Evolutionary conservation across 768 basidiomycete species (phyloP).

Genomic region (Boletus subcaerulescens): DNA sequence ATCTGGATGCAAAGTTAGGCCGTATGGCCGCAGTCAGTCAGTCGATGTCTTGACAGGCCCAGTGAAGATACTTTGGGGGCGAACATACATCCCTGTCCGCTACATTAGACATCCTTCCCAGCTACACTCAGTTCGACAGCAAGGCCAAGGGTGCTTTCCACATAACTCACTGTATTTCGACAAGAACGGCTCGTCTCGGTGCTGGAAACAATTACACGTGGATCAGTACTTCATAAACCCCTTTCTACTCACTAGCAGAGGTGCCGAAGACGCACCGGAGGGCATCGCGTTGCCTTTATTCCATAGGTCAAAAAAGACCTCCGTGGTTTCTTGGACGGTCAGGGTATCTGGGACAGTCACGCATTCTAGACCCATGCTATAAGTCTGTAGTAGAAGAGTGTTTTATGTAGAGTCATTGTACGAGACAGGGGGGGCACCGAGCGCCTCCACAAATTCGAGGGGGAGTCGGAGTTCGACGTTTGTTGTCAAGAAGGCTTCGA

Average conservation of each 20-base stretch:
- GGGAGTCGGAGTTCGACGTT: constrained; percentile 58
- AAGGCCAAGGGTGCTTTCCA: constrained; percentile 57
- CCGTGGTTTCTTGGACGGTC: constrained; percentile 63
- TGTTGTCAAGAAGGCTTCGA: constrained; percentile 66
- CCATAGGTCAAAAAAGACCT: constrained; percentile 71
- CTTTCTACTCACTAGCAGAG: neutral
- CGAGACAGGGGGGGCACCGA: constrained; percentile 43
- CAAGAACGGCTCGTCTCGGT: constrained; percentile 71
- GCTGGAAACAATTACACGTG: constrained; percentile 19
- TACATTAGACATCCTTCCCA: too few relatives aligned
- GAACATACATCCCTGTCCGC: too few relatives aligned
- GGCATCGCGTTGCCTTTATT: constrained; percentile 56
- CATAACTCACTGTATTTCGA: constrained; percentile 72
- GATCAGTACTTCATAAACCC: neutral
- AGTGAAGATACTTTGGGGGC: too few relatives aligned
- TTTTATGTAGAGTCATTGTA: constrained; percentile 54
- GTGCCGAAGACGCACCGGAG: constrained; percentile 36
- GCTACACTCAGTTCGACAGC: constrained; percentile 19
- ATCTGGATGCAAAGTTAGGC: too few relatives aligned
- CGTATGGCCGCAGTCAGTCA: too few relatives aligned
- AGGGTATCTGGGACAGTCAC: constrained; percentile 57
- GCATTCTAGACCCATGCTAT: constrained; percentile 52
- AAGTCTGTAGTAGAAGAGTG: constrained; percentile 50
- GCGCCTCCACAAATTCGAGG: constrained; percentile 61
- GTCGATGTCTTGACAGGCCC: too few relatives aligned